Base-by-base conservation (phyloP, 202 grass and related monocot species). In the Digitaria exilis region DNA sequence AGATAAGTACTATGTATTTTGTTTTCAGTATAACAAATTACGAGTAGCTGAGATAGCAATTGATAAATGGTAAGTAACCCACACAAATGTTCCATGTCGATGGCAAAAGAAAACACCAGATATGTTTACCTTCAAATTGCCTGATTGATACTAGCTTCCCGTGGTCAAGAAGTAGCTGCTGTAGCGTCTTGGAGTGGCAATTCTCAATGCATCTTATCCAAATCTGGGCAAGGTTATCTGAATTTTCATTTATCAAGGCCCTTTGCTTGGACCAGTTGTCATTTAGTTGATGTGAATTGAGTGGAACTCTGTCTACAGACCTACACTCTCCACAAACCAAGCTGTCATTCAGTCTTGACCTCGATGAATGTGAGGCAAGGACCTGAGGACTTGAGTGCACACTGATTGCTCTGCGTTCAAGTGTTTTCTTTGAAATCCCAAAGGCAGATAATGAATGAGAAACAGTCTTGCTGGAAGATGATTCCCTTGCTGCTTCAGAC, bases 111-210 rank as follows among this genome's bases (percentile, higher is more conserved):
- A 31, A 80, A 77, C 6, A 69, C 48, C 51, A 55, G 41, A 63
- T 71, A 82, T 32, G 10, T 49, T 84, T 84, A 94, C 92, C 92
- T 84, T 92, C 84, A 82, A 52, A 82, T 88, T 94, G 90, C 81
- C 56, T 89, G 9, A 91, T 71, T 39, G 88, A 88, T 75, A 94
- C 52, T 73, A 94, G 80, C 70, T 87, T 97, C 61, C 86, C 90
- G 60, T 94, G 81, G 45, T 86, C 85, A 71, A 77, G 71, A 87
- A 97, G 90, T 80, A 97, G 84, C 17, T 92, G 88, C 73, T 83
- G 89, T 77, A 94, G 83, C 55, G 92, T 87, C 76, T 87, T 92
- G 34, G 92, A 97, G 81, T 97, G 94, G 32, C 92, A 97, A 37
- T 85, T 88, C 57, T 92, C 78, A 17, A 97, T 89, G 75, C 94